phyloP scores from a whole-genome alignment of 768 basidiomycete species.

The Collybia mongolica region DNA sequence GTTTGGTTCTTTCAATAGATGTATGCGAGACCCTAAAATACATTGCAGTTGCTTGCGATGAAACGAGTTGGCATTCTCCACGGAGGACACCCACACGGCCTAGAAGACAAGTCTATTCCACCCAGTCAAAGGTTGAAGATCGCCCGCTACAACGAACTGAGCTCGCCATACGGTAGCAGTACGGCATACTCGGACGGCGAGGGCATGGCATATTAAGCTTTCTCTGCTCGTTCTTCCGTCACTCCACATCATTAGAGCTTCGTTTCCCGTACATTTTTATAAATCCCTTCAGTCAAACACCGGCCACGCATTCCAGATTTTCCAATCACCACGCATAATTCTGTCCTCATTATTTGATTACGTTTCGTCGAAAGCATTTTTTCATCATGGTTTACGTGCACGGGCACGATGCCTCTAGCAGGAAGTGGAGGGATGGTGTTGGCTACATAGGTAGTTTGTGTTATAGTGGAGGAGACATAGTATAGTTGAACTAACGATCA shows the following conservation, averaged over 20 bases:
- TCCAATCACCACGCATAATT: too few species aligned
- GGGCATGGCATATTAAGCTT: conserved; percentile 30
- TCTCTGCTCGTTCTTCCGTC: not conserved
- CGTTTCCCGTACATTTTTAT: not conserved
- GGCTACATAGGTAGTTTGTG: too few species aligned
- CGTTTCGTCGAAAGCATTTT: too few species aligned
- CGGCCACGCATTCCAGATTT: too few species aligned
- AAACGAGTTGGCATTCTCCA: conserved; percentile 66
- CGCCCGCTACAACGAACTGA: conserved; percentile 59
- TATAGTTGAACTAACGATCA: too few species aligned
- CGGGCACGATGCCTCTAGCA: too few species aligned
- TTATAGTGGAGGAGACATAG: too few species aligned
- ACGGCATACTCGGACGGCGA: conserved; percentile 60
- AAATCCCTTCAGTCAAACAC: too few species aligned
- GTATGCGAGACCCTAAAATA: not conserved
- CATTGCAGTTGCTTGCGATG: conserved; percentile 52
- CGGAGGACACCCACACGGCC: conserved; percentile 55
- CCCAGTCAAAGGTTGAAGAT: conserved; percentile 74
- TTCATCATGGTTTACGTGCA: too few species aligned
- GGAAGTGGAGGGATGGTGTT: too few species aligned
- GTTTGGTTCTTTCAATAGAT: conserved; percentile 16
- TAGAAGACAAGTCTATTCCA: conserved; percentile 65
- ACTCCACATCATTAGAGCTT: not conserved
- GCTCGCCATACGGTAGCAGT: conserved; percentile 51
- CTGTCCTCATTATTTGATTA: too few species aligned